Base-by-base conservation (phyloP, 2,329 filamentous ascomycete species). In the Pyricularia sp. region DNA sequence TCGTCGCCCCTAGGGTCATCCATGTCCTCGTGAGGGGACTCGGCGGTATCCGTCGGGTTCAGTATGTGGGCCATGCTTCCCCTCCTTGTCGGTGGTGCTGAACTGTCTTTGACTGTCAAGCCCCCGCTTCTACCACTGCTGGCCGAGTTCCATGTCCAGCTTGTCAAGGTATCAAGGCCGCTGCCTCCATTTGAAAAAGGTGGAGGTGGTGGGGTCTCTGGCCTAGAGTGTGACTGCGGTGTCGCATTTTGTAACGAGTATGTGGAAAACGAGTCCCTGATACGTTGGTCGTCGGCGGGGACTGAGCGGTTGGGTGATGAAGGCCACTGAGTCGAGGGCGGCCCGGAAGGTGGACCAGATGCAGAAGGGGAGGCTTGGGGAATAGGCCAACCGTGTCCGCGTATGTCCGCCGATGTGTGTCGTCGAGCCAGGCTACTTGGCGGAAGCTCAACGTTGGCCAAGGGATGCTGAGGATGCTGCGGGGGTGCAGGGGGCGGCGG, bases 321-420 rank as follows among this genome's bases (percentile, higher is more conserved):
- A 0, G 86, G 85, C 82, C 85, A 87, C 17, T 82, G 81, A 3
- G 79, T 78, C 0, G 84, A 81, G 10, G 82, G 78, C 2, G 82
- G 79, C 12, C 88, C 88, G 3, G 90, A 89, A 9, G 86, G 42
- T 50, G 42, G 42, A n/a, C 42, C 42, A 3, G 42, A 50, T 6
- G 42, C 83, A 88, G 91, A 12, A 90, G 91, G 5, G 90, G 91
- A 30, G 86, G 83, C 61, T 17, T 82, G 81, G 66, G 80, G 83
- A 9, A 83, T 84, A 71, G 89, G 90, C 88, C 92, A 94, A 55
- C 91, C 92, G 76, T 93, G 91, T 74, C 94, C 90, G 68, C 95
- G 90, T 73, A 99, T 98, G 77, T 99, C 95, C 70, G 95, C 95
- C 58, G 94, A 94, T 1, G 95, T 99, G 79, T 99, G 95, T 71